Percentiles rank a stretch among this genome's conserved stretches.
Conservation (phyloP, 129 eudicot genomes). For the Lonicera japonica region DNA sequence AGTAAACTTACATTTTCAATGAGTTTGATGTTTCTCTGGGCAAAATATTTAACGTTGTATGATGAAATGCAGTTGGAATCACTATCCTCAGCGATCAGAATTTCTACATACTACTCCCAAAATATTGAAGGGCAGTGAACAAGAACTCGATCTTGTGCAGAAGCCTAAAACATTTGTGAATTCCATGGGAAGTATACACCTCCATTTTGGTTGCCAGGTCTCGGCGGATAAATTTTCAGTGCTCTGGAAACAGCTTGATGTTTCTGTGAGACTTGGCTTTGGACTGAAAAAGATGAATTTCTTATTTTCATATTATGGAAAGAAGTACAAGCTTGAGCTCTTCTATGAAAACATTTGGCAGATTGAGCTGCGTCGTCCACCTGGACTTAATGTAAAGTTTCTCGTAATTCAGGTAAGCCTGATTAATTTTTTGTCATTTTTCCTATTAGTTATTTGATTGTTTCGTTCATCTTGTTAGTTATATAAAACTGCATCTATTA, state of each 20-base stretch:
- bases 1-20: neutral
- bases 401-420: constrained; percentile 57
- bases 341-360: constrained; percentile 56
- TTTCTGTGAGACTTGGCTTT: constrained; percentile 34
- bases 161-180: constrained; percentile 27
- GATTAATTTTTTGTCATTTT: neutral
- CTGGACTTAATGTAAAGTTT: constrained; percentile 17
- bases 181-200: constrained; percentile 19
- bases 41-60: neutral
- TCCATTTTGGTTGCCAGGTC: constrained; percentile 55
- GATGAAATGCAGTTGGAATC: neutral
- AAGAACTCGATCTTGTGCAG: constrained; percentile 22
- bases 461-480: neutral
- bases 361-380: constrained; percentile 39
- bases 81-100: too few species aligned
- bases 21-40: too few species aligned
- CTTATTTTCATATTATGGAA: constrained; percentile 9
- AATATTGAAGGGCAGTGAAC: constrained; percentile 25
- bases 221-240: constrained; percentile 36
- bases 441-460: neutral
- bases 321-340: constrained; percentile 49
- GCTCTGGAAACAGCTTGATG: constrained; percentile 31
- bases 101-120: too few species aligned
- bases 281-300: constrained; percentile 40
- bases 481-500: neutral